These are phyloP conservation scores for Globisporangium mamillatum DNA, from an alignment of 352 stramenopile species.

Conservation along the genomic window DNA sequence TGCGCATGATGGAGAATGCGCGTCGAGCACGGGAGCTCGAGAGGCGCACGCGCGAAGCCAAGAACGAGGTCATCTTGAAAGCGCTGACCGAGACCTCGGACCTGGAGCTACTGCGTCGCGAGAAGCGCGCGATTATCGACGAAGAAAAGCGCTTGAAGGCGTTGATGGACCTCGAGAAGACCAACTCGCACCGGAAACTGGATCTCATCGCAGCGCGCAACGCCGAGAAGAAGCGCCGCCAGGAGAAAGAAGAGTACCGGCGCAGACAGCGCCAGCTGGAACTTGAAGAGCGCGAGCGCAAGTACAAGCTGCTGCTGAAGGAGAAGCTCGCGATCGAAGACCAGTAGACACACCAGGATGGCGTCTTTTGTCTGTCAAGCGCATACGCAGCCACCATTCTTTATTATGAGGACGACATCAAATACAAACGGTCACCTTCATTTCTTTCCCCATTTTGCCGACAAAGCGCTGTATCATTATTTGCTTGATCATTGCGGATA, in stretches of 20 bases:
- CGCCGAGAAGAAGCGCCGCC: slow-evolving; percentile 88
- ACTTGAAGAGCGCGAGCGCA: slow-evolving; percentile 55
- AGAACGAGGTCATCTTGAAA: slow-evolving; percentile 93
- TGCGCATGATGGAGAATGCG: slow-evolving; percentile 76
- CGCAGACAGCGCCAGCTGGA: slow-evolving; percentile 62
- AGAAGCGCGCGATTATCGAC: slow-evolving; percentile 94
- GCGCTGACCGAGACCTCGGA: slow-evolving; percentile 88
- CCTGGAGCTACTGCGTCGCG: slow-evolving; percentile 87
- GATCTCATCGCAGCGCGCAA: slow-evolving; percentile 89
- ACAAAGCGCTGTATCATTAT: background rate
- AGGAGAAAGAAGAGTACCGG: slow-evolving; percentile 87
- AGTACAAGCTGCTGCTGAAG: slow-evolving; percentile 74
- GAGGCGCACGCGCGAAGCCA: slow-evolving; percentile 78
- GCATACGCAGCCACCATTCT: background rate
- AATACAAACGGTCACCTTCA: slow-evolving; percentile 10
- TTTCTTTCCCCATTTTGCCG: background rate
- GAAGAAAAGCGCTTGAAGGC: slow-evolving; percentile 93
- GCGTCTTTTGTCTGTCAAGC: background rate
- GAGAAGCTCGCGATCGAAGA: slow-evolving; percentile 78
- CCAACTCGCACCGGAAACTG: slow-evolving; percentile 89
- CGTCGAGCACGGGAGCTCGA: slow-evolving; percentile 62
- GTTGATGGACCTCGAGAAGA: slow-evolving; percentile 93
- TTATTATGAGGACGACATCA: slow-evolving; percentile 11
- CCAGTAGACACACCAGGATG: slow-evolving; percentile 7
- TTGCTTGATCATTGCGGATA: background rate